These are phyloP conservation scores for Reticulascus tulasneorum DNA, from an alignment of 2,329 filamentous ascomycete genomes.

Conservation along the genomic window DNA sequence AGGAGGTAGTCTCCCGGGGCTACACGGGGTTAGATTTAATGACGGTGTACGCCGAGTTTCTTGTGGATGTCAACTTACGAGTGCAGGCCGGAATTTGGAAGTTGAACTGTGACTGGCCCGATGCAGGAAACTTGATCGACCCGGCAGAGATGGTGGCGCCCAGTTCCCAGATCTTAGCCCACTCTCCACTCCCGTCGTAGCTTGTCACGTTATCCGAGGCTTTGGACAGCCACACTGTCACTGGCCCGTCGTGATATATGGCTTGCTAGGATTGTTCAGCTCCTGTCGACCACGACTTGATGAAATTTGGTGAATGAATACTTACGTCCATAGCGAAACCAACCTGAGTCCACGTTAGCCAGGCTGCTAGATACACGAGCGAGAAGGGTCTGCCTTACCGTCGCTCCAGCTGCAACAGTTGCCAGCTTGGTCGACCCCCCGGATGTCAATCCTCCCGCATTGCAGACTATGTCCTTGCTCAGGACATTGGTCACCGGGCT, in stretches of 20 bases:
- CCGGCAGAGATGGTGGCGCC: constrained; percentile 8
- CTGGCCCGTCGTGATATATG: constrained; percentile 12
- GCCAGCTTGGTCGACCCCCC: constrained; percentile 5
- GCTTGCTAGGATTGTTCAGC: no score
- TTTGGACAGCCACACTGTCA: constrained; percentile 10
- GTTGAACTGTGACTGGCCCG: constrained; percentile 8
- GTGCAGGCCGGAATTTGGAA: constrained; percentile 12
- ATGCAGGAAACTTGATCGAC: constrained; percentile 12
- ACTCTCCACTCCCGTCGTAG: constrained; percentile 10
- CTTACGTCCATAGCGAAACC: no score
- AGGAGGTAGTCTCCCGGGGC: constrained; percentile 26
- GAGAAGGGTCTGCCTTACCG: constrained; percentile 1
- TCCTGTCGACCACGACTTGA: constrained; percentile 8
- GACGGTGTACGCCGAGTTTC: background rate
- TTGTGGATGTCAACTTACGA: constrained; percentile 2
- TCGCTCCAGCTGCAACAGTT: constrained; percentile 10
- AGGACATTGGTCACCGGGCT: constrained; percentile 43
- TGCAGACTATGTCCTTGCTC: constrained; percentile 41
- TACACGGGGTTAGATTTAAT: background rate
- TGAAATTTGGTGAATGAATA: background rate
- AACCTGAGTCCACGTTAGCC: no score
- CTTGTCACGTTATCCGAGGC: constrained; percentile 7
- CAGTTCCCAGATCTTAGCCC: constrained; percentile 11
- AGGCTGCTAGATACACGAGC: background rate
- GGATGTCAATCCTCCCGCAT: constrained; percentile 28